phyloP scores from a whole-genome alignment of 306 rosid genomes.

The Medicago arabica region DNA sequence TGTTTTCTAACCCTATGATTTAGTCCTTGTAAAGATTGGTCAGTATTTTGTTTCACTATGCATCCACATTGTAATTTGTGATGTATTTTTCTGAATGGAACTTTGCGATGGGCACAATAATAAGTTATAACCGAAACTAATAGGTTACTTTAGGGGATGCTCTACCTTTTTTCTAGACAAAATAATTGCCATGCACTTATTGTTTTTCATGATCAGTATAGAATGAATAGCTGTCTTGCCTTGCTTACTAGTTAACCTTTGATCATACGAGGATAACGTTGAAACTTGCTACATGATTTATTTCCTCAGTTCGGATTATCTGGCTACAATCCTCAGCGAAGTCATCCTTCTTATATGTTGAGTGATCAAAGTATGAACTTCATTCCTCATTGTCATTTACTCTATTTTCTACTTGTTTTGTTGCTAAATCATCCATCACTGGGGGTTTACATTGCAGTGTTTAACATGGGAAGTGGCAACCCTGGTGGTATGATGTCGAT shows the following conservation, averaged over 20 bases:
- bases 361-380: too few species aligned
- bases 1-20: slow-evolving; percentile 15
- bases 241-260: slow-evolving; percentile 26
- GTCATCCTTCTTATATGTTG: too few species aligned
- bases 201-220: slow-evolving; percentile 20
- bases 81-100: too few species aligned
- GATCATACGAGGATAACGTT: slow-evolving; percentile 33
- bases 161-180: slow-evolving; percentile 1
- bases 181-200: background rate
- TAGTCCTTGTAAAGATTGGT: slow-evolving; percentile 29
- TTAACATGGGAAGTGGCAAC: slow-evolving; percentile 81
- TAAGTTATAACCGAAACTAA: slow-evolving; percentile 6
- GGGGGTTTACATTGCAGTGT: slow-evolving; percentile 66
- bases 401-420: too few species aligned
- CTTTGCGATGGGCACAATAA: background rate
- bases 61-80: background rate
- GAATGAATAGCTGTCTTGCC: slow-evolving; percentile 8
- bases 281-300: slow-evolving; percentile 35
- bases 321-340: too few species aligned
- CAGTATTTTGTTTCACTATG: slow-evolving; percentile 25
- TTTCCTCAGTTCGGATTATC: too few species aligned
- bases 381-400: too few species aligned
- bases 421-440: too few species aligned
- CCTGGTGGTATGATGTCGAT: slow-evolving; percentile 77
- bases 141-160: background rate